Evolutionary conservation across 177 flowering plant genomes (phyloP).

Genomic region (Vitis hybrid): DNA sequence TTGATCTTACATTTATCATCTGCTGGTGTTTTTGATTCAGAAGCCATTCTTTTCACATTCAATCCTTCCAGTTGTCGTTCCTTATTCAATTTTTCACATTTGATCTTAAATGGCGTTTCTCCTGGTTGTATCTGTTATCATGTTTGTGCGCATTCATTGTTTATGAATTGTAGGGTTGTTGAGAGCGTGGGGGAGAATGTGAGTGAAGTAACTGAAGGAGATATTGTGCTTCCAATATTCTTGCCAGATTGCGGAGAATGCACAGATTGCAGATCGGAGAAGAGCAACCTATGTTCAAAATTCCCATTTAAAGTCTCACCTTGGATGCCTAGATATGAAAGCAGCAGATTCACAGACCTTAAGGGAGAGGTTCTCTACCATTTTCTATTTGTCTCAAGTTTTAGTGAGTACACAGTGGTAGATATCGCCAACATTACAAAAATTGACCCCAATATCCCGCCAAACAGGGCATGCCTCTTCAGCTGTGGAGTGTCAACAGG

Average conservation of each 20-base stretch:
- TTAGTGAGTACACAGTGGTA: slow-evolving; percentile 66
- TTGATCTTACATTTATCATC: no score
- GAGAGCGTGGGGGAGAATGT: slow-evolving; percentile 75
- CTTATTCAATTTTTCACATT: no score
- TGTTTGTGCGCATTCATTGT: no score
- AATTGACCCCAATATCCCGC: slow-evolving; percentile 51
- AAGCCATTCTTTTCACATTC: no score
- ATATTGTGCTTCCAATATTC: slow-evolving; percentile 54
- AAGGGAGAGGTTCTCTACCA: slow-evolving; percentile 62
- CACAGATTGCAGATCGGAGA: slow-evolving; percentile 47
- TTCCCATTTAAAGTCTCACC: slow-evolving; percentile 49
- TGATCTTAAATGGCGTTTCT: no score
- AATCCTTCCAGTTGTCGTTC: no score
- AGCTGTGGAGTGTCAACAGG: slow-evolving; percentile 84
- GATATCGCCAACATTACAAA: slow-evolving; percentile 54
- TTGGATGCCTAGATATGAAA: slow-evolving; percentile 59
- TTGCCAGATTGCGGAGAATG: slow-evolving; percentile 61
- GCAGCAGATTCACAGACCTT: slow-evolving; percentile 55
- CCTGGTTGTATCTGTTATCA: no score
- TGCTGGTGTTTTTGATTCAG: no score
- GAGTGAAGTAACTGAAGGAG: slow-evolving; percentile 49
- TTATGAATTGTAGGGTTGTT: slow-evolving; percentile 38
- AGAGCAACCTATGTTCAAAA: slow-evolving; percentile 61
- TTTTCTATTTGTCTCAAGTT: slow-evolving; percentile 59
- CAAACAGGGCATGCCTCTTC: slow-evolving; percentile 62